phyloP scores from a whole-genome alignment of 805 yeast genomes.

The Candida berthetii region DNA sequence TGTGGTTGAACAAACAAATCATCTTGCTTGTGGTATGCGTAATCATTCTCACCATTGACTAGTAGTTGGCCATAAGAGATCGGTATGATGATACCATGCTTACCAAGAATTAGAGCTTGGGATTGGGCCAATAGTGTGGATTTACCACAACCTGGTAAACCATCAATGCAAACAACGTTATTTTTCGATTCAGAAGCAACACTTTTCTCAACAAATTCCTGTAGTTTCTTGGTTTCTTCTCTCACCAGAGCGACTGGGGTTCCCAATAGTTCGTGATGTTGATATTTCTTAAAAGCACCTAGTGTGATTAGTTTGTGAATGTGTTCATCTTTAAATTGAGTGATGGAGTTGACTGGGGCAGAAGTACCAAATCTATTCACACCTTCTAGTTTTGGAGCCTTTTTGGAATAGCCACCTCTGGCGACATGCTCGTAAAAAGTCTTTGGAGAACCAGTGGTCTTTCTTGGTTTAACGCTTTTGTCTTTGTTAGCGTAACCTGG shows the following conservation, averaged over 20 bases:
- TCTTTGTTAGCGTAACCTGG: constrained; percentile 7
- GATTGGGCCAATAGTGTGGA: constrained; percentile 66
- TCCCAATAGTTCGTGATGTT: constrained; percentile 59
- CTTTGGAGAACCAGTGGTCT: constrained; percentile 15
- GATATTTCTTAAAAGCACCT: constrained; percentile 64
- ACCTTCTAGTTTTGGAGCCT: constrained; percentile 1
- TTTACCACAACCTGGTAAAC: constrained; percentile 77
- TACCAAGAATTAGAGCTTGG: constrained; percentile 45
- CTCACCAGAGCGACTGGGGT: constrained; percentile 57
- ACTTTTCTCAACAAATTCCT: constrained; percentile 31
- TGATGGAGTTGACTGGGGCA: not conserved
- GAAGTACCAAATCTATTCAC: constrained; percentile 2
- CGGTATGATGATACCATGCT: constrained; percentile 47
- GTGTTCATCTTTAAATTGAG: constrained; percentile 22
- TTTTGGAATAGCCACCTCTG: not conserved
- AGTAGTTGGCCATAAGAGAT: constrained; percentile 55
- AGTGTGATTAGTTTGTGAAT: constrained; percentile 38
- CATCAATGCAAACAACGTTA: constrained; percentile 54
- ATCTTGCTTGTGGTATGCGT: constrained; percentile 43
- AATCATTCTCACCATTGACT: constrained; percentile 71
- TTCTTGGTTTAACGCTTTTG: constrained; percentile 6
- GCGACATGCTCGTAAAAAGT: constrained; percentile 13
- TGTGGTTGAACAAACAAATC: constrained; percentile 61
- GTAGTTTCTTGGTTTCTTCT: constrained; percentile 34
- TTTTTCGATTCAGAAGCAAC: constrained; percentile 23